phyloP scores from a whole-genome alignment of 2,329 filamentous ascomycete genomes.

The Alternaria panax region DNA sequence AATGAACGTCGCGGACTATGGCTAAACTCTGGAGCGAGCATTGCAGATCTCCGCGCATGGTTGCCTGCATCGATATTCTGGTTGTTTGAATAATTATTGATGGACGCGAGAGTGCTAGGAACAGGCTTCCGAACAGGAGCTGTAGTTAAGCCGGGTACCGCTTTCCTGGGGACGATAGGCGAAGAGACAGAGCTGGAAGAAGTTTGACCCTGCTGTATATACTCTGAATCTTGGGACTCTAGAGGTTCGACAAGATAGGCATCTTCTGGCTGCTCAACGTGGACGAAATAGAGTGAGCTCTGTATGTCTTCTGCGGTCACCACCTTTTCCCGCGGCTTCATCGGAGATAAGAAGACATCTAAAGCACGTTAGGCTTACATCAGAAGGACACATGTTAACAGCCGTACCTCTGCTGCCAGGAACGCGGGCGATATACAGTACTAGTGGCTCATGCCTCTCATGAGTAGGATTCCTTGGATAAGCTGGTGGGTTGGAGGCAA shows the following conservation, averaged over 20 bases:
- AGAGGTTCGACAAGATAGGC: conserved; percentile 44
- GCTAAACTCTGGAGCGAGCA: conserved; percentile 25
- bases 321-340: conserved; percentile 87
- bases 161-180: conserved; percentile 43
- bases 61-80: conserved; percentile 39
- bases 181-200: conserved; percentile 19
- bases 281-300: conserved; percentile 89
- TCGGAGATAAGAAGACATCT: conserved; percentile 92
- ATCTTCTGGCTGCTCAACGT: conserved; percentile 71
- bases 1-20: conserved; percentile 34
- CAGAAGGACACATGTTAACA: conserved; percentile 3
- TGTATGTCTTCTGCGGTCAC: conserved; percentile 88
- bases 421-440: conserved; percentile 91
- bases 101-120: conserved; percentile 36
- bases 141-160: conserved; percentile 23
- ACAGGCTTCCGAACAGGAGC: conserved; percentile 38
- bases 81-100: conserved; percentile 33
- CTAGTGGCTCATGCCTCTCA: conserved; percentile 72
- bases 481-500: conserved; percentile 85
- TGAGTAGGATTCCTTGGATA: conserved; percentile 82
- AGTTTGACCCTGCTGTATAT: conserved; percentile 14
- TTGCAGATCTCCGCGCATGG: conserved; percentile 23
- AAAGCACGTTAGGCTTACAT: conserved; percentile 23
- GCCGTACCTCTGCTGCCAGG: conserved; percentile 83
- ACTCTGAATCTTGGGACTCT: conserved; percentile 20